These are phyloP conservation scores for Anthracocystis walkeri DNA, from an alignment of 1,284 basidiomycete genomes.

Conservation along the genomic window DNA sequence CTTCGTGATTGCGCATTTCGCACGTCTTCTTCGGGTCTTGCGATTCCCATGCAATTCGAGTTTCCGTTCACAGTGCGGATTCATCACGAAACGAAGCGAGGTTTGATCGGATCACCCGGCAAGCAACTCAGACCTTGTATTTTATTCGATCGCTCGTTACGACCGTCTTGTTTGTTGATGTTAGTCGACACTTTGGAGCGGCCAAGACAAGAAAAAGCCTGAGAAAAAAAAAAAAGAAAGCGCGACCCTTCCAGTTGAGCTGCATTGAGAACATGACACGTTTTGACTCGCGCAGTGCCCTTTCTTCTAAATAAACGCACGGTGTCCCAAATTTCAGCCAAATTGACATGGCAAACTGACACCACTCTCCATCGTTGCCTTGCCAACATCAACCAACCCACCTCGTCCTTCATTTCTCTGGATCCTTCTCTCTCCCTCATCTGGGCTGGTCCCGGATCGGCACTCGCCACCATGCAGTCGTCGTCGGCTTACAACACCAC, in stretches of 20 bases:
- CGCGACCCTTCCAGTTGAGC: conserved; percentile 14
- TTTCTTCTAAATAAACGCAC: conserved; percentile 10
- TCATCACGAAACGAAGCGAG: too few species aligned
- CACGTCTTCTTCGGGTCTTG: too few species aligned
- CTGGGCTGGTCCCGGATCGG: conserved; percentile 14
- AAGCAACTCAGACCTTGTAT: too few species aligned
- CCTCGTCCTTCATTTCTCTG: background rate
- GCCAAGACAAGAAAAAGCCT: too few species aligned
- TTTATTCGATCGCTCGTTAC: too few species aligned
- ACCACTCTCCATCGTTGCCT: background rate
- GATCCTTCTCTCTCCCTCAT: background rate
- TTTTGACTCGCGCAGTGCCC: background rate
- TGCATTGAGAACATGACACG: background rate
- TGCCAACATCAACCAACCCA: background rate
- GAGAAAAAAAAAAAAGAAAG: background rate
- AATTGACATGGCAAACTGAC: background rate
- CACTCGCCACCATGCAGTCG: conserved; percentile 23
- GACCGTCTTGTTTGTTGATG: too few species aligned
- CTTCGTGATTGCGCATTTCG: too few species aligned
- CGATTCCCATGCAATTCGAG: too few species aligned
- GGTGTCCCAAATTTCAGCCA: background rate
- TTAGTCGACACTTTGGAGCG: too few species aligned
- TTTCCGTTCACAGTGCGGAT: too few species aligned
- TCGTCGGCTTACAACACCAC: conserved; percentile 12
- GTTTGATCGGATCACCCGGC: too few species aligned